Base-by-base conservation (phyloP, 306 rosid species). In the Fragaria nilgerrensis region DNA sequence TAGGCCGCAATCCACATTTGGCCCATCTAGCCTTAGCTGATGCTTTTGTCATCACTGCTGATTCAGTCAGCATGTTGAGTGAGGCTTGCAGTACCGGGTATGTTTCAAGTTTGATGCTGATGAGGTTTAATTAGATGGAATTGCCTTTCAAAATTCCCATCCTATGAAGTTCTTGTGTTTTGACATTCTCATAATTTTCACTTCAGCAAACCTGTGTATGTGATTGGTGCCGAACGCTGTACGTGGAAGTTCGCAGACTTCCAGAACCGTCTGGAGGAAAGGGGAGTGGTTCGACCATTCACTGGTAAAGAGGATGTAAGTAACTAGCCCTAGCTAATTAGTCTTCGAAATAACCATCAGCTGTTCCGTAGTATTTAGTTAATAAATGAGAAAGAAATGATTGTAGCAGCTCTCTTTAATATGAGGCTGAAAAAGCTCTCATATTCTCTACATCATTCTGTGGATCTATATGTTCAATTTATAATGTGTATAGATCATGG, bases 11-110 rank as follows among this genome's bases (percentile, higher is more conserved):
- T 85, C 99, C 97, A 37, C 97, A 95, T 78, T 68, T 86, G 82
- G 97, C 91, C 77, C 93, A 92, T 89, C 82, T 95, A 45, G 94
- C 96, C 44, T 91, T 91, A 88, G 96, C 94, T 49, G 92, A 89
- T 85, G 97, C 97, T 75, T 92, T 95, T 81, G 91, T 92, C 78
- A 87, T 95, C 80, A 95, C 96, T 6, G 97, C 97, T 69, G 98
- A 92, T 85, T 92, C 98, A 48, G 94, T 92, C 65, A 95, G 97
- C 79, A 91, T 91, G 99, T 80, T 95, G 89, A 92, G 97, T 83
- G 97, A 92, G 89, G 97, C 96, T 78, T 89, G 99, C 82, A 89
- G 92, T 77, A 95, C 92, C 6, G 93, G 98, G 97, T 95, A 90
- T 82, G 94, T 84, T 44, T 56, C 52, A 75, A 72, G 55, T 44